Evolutionary conservation across 495 filamentous ascomycete genomes (phyloP), one percentile per base, ranked within the genome.

Genomic region (Xylaria venustula): DNA sequence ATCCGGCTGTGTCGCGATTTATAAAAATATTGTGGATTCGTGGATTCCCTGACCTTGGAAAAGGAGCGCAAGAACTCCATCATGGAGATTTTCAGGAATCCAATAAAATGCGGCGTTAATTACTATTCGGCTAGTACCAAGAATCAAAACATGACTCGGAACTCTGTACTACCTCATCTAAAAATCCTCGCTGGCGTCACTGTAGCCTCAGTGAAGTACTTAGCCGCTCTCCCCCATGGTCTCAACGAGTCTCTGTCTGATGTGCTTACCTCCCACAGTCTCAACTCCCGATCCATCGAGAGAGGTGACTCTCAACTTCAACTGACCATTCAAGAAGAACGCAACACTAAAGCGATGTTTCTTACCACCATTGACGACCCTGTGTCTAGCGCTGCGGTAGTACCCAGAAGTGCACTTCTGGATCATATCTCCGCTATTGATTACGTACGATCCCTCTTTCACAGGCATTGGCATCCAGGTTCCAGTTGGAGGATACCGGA

Each of bases 381-480:
- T 63, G 62, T 80, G 76, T 15, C 52, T 55, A 4, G 70, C 69
- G 58, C 74, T 78, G 46, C 68, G 69, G 59, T 78, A 80, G 40
- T 55, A 25, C 0, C 73, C 73, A 17, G 64, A 64, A 3, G 77
- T 71, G 69, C 70, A 79, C 56, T 63, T 65, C 28, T 72, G 58
- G 14, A 80, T 60, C 67, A 79, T 67, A 52, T 82, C 76, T 3
- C 79, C 78, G 25, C 73, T 69, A 53, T 82, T 82, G 62, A 82
- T 71, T 6, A 82, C 73, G 51, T 73, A 77, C n/a, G 67, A 64
- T 46, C 73, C 66, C 57, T 77, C 72, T 22, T 70, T 46, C 1
- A 74, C 69, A 1, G 68, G 70, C 7, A 76, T 76, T 15, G 54
- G 57, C 22, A 80, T 61, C 77, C 78, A 82, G 11, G 65, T 68